A percentile compares a stretch with the other conserved stretches of the same genome.
Evolutionary conservation across 352 stramenopile species (phyloP).

Genomic region (Phytophthora constricta): DNA sequence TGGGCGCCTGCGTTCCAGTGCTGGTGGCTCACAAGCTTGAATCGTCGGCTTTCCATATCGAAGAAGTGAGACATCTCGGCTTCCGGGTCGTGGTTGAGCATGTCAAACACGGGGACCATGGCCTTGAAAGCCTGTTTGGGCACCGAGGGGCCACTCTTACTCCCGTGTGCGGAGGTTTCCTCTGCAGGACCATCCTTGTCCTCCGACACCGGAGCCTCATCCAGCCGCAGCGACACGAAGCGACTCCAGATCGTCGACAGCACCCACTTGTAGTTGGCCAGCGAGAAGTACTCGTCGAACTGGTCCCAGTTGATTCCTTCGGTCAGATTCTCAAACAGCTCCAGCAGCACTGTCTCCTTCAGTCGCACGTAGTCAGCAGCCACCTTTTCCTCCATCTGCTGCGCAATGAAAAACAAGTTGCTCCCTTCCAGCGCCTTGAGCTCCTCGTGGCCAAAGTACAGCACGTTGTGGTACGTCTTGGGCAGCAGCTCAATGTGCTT

Average conservation of each 20-base stretch:
- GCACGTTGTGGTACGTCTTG: conserved; percentile 65
- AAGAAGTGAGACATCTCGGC: conserved; percentile 79
- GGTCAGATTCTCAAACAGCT: conserved; percentile 54
- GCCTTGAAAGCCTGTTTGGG: conserved; percentile 62
- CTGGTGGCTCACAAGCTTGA: conserved; percentile 79
- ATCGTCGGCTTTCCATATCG: conserved; percentile 51
- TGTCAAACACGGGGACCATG: conserved; percentile 89
- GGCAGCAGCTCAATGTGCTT: conserved; percentile 74
- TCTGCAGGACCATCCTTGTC: conserved; percentile 28
- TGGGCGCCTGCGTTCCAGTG: conserved; percentile 75
- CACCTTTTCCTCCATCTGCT: conserved; percentile 72
- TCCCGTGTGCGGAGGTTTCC: neutral
- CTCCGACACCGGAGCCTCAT: conserved; percentile 19
- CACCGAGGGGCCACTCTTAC: neutral
- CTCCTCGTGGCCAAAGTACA: conserved; percentile 65
- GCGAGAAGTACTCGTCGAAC: conserved; percentile 59
- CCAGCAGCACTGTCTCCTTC: conserved; percentile 45
- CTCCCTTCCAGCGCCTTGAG: conserved; percentile 54
- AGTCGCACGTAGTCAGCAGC: conserved; percentile 54
- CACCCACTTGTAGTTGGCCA: conserved; percentile 82
- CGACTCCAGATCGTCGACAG: conserved; percentile 89
- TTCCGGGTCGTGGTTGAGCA: conserved; percentile 85
- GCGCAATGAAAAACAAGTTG: conserved; percentile 69
- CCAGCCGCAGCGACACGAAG: conserved; percentile 74
- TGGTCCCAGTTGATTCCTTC: conserved; percentile 31